phyloP scores from a whole-genome alignment of 2,329 filamentous ascomycete genomes.

The Penicillium sp. region DNA sequence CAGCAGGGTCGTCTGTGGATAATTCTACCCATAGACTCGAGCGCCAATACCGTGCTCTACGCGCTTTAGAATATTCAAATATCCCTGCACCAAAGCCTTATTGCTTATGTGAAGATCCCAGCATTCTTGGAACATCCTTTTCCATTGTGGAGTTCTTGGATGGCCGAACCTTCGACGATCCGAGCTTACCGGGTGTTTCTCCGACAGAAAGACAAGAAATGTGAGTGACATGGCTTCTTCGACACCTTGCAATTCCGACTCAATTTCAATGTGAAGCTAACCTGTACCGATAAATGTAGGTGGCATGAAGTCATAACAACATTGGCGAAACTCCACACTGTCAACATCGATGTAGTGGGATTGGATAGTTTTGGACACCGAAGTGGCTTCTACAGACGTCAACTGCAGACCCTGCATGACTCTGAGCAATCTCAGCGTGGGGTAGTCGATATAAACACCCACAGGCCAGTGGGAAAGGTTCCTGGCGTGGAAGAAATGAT shows the following conservation, averaged over 20 bases:
- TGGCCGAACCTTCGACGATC: not conserved
- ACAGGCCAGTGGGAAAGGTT: not conserved
- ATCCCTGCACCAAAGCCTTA: not conserved
- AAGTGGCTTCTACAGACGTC: not conserved
- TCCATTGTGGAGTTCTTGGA: not conserved
- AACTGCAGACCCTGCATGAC: not conserved
- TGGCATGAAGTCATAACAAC: not conserved
- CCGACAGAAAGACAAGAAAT: not conserved
- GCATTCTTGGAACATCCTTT: not conserved
- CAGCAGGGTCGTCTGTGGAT: not conserved
- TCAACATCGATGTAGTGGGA: not conserved
- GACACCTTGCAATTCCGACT: not conserved
- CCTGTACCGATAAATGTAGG: not conserved
- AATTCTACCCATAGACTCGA: not conserved
- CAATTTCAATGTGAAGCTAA: not conserved
- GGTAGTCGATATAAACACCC: not conserved
- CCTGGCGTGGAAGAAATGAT: not conserved
- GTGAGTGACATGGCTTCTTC: not conserved
- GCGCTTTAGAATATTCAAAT: not conserved
- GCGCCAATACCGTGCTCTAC: not conserved
- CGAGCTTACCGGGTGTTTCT: not conserved
- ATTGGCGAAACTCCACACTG: not conserved
- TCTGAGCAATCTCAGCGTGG: not conserved
- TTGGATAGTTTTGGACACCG: not conserved
- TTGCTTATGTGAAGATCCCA: not conserved